Evolutionary conservation across 2,329 filamentous ascomycete genomes (phyloP).

Genomic region (Paraconiothyrium sp.): DNA sequence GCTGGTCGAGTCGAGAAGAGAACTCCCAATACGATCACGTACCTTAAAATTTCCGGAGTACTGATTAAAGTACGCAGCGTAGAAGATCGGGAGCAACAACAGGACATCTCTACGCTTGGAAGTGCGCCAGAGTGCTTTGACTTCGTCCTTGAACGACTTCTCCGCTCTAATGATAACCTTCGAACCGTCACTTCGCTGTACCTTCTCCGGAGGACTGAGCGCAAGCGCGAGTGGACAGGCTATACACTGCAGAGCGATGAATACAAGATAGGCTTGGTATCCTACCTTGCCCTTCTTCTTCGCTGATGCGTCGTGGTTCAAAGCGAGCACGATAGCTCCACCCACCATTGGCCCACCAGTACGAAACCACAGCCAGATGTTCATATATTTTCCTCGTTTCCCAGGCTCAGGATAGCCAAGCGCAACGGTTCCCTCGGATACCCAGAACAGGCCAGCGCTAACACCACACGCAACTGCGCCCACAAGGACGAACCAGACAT

Average conservation of each 20-base stretch:
- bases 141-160: conserved; percentile 52
- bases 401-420: conserved; percentile 32
- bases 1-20: background rate
- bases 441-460: conserved; percentile 28
- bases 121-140: conserved; percentile 48
- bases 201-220: conserved; percentile 53
- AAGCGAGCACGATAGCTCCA: conserved; percentile 57
- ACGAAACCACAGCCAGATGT: conserved; percentile 61
- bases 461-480: conserved; percentile 56
- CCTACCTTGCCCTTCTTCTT: conserved; percentile 46
- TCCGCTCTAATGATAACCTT: conserved; percentile 51
- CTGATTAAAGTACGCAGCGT: conserved; percentile 58
- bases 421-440: conserved; percentile 23
- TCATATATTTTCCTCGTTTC: conserved; percentile 57
- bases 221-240: conserved; percentile 51
- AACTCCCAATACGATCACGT: background rate
- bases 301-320: conserved; percentile 51
- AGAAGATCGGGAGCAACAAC: conserved; percentile 56
- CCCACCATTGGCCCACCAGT: conserved; percentile 61
- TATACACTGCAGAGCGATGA: conserved; percentile 53
- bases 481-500: conserved; percentile 62
- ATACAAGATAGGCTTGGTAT: conserved; percentile 54
- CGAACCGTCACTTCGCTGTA: conserved; percentile 54
- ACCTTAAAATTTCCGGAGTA: conserved; percentile 51
- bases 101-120: conserved; percentile 46